These are phyloP conservation scores for Tylopilus orsonianus DNA, from an alignment of 1,284 basidiomycete genomes.

Conservation along the genomic window DNA sequence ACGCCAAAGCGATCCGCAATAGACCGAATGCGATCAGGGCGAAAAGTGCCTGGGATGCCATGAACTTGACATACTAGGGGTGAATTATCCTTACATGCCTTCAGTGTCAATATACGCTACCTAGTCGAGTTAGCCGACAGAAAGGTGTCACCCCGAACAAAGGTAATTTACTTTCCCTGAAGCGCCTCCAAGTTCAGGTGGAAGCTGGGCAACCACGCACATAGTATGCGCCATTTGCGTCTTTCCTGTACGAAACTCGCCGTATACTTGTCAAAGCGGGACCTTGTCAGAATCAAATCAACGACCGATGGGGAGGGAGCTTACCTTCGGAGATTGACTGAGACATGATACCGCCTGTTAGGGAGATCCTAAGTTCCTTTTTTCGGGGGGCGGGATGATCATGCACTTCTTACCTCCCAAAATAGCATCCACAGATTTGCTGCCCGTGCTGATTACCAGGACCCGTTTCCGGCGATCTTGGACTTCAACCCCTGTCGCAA, in stretches of 20 bases:
- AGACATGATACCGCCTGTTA: conserved; percentile 77
- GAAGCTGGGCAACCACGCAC: conserved; percentile 86
- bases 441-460: conserved; percentile 81
- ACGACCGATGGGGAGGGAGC: not conserved
- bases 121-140: conserved; percentile 36
- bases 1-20: conserved; percentile 92
- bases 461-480: conserved; percentile 83
- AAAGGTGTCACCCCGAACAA: not conserved
- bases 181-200: conserved; percentile 86
- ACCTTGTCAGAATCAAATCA: not conserved
- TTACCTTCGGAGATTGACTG: conserved; percentile 90
- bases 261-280: conserved; percentile 54
- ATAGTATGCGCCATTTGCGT: conserved; percentile 93
- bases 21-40: conserved; percentile 85
- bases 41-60: conserved; percentile 71
- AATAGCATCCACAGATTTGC: conserved; percentile 86
- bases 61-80: conserved; percentile 6
- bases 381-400: not conserved
- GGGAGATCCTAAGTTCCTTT: not conserved
- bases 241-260: conserved; percentile 83
- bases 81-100: conserved; percentile 41
- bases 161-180: conserved; percentile 67
- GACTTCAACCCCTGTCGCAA: conserved; percentile 86
- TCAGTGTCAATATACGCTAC: conserved; percentile 95
- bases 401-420: conserved; percentile 65